Evolutionary conservation across 2,329 filamentous ascomycete genomes (phyloP), one percentile per base, ranked within the genome.

Genomic region (Alternaria tenuissima): DNA sequence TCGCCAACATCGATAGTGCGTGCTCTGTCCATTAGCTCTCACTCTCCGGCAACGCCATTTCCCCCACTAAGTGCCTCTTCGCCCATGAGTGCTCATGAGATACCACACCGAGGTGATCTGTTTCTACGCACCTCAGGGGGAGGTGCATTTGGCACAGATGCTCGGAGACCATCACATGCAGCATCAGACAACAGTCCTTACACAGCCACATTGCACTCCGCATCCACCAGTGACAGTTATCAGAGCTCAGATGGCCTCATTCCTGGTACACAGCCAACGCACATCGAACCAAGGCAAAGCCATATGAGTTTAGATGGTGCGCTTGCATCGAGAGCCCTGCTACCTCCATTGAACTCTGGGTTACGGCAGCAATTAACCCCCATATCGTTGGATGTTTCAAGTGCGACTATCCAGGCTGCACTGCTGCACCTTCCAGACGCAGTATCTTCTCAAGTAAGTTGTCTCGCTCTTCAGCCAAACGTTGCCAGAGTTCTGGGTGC

Each of bases 341-440:
- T 75, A 16, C 73, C 70, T 22, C 77, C 75, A 3, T 63, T 70
- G 18, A 69, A 68, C 7, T 70, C 74, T n/a, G 67, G 68, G 28
- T 69, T 78, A 26, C 68, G 69, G 34, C 71, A 39, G 22, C 43
- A 70, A 49, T 60, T 76, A 16, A 71, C 7, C 65, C 72, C 7
- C 74, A 73, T 61, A 66, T 69, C 7, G 49, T 69, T 16, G 72
- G 73, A 3, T 70, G 70, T 5, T 79, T 77, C 71, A 79, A 85
- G 46, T 94, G 91, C 75, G 78, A 69, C 80, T 81, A 84, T 73
- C 79, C 82, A 7, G 89, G 89, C 8, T 95, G 92, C 75, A 91
- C 77, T 38, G 91, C 91, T 1, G 79, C 83, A 30, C 88, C 92
- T 95, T 95, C 67, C 90, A 92, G 70, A 95, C 92, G 0, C 87